These are phyloP conservation scores for Candolleomyces aberdarensis DNA, from an alignment of 768 basidiomycete genomes.

Conservation along the genomic window DNA sequence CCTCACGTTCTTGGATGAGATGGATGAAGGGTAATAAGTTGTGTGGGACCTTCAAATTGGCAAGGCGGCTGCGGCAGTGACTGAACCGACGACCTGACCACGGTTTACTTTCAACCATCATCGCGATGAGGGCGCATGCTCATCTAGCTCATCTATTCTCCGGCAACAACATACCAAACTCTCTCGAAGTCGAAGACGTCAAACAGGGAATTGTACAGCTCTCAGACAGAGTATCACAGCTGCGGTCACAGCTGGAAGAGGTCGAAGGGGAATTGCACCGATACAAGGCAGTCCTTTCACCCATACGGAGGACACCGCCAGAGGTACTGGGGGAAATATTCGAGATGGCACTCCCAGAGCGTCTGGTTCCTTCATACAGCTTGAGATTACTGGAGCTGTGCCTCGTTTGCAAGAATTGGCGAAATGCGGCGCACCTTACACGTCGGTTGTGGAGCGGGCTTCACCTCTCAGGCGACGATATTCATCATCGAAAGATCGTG, in stretches of 20 bases:
- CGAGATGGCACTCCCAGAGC: not conserved
- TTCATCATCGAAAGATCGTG: not conserved
- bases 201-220: no score
- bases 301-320: not conserved
- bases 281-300: not conserved
- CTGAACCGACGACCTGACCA: no score
- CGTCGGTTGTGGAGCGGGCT: not conserved
- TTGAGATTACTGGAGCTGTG: not conserved
- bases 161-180: no score
- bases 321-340: not conserved
- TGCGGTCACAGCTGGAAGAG: not conserved
- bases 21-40: no score
- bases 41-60: no score
- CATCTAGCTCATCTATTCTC: no score
- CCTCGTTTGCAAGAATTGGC: not conserved
- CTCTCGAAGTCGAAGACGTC: no score
- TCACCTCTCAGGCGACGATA: not conserved
- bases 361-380: not conserved
- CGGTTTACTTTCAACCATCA: no score
- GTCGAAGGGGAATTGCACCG: not conserved
- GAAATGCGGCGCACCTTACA: not conserved
- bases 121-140: no score
- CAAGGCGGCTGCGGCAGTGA: no score
- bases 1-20: no score
- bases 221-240: not conserved